Percentiles rank a stretch among this genome's conserved stretches.
These are phyloP conservation scores for Platismatia glauca DNA, from an alignment of 495 filamentous ascomycete genomes.

Conservation along the genomic window DNA sequence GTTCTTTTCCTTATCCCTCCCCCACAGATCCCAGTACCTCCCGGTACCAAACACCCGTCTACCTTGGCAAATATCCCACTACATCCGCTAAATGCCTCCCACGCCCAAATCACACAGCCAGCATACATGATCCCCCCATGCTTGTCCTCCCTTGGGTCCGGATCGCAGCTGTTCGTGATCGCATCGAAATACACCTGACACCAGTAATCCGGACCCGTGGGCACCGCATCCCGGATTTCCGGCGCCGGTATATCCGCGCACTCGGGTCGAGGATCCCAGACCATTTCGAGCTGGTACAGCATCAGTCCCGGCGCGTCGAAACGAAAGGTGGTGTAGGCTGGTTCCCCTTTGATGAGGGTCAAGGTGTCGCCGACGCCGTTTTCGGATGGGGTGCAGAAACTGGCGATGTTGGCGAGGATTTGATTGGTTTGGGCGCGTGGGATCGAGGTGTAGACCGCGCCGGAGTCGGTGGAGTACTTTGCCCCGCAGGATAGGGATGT, in stretches of 20 bases:
- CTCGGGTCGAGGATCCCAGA: constrained; percentile 6
- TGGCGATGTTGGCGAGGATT: background rate
- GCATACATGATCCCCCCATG: constrained; percentile 2
- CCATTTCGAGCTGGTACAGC: background rate
- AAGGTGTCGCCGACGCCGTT: constrained; percentile 1
- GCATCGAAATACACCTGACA: constrained; percentile 1
- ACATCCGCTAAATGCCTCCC: background rate
- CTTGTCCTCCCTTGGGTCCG: background rate
- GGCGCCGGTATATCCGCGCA: background rate
- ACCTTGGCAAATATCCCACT: background rate
- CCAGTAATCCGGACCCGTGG: background rate
- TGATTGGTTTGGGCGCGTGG: constrained; percentile 5
- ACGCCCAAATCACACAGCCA: constrained; percentile 4
- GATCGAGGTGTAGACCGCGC: constrained; percentile 1
- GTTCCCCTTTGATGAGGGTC: background rate
- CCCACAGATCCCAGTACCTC: too few species aligned
- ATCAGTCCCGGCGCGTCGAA: background rate
- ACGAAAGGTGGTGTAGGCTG: background rate
- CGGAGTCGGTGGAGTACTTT: background rate
- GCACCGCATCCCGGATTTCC: background rate
- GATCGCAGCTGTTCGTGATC: constrained; percentile 1
- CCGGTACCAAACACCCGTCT: background rate
- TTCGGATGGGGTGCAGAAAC: constrained; percentile 3
- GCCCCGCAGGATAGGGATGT: constrained; percentile 4
- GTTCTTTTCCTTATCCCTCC: too few species aligned